Conservation (phyloP, 1,284 basidiomycete species). For the Somion occarium region DNA sequence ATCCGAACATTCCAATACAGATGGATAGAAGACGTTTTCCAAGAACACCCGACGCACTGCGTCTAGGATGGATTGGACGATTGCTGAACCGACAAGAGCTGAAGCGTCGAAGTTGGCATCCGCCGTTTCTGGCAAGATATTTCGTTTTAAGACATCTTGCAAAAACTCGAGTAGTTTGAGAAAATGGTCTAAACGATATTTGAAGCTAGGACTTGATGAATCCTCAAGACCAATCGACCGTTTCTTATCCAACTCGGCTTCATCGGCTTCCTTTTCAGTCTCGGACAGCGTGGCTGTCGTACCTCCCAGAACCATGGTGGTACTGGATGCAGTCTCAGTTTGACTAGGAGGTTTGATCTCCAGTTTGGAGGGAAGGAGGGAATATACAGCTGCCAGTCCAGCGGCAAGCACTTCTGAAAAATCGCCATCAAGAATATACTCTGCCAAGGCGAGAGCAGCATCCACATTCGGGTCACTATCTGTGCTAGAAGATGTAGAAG, state of each 20-base stretch:
- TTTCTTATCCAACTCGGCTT: constrained; percentile 49
- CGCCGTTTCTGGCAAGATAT: constrained; percentile 37
- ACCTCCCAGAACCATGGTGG: constrained; percentile 65
- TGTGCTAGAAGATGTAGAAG: constrained; percentile 21
- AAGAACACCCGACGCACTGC: constrained; percentile 85
- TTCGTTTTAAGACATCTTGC: constrained; percentile 79
- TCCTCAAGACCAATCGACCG: constrained; percentile 68
- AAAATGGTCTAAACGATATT: constrained; percentile 79
- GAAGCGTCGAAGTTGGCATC: constrained; percentile 49
- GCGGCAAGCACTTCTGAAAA: constrained; percentile 96
- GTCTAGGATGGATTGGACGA: constrained; percentile 77
- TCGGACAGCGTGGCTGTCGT: constrained; percentile 36
- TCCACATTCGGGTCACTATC: constrained; percentile 69
- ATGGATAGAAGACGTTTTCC: constrained; percentile 91
- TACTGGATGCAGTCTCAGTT: constrained; percentile 34
- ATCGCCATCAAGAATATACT: constrained; percentile 93
- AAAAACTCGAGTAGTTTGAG: constrained; percentile 89
- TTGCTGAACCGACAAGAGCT: constrained; percentile 66
- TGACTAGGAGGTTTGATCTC: constrained; percentile 51
- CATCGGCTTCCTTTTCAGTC: constrained; percentile 49
- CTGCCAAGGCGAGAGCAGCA: constrained; percentile 80
- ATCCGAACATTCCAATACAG: constrained; percentile 91
- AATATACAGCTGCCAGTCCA: constrained; percentile 91
- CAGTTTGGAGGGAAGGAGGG: constrained; percentile 84
- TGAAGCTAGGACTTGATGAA: constrained; percentile 74